A percentile compares a stretch with the other conserved stretches of the same genome.
These are phyloP conservation scores for Trichoderma polysporum DNA, from an alignment of 2,329 filamentous ascomycete species.

Conservation along the genomic window DNA sequence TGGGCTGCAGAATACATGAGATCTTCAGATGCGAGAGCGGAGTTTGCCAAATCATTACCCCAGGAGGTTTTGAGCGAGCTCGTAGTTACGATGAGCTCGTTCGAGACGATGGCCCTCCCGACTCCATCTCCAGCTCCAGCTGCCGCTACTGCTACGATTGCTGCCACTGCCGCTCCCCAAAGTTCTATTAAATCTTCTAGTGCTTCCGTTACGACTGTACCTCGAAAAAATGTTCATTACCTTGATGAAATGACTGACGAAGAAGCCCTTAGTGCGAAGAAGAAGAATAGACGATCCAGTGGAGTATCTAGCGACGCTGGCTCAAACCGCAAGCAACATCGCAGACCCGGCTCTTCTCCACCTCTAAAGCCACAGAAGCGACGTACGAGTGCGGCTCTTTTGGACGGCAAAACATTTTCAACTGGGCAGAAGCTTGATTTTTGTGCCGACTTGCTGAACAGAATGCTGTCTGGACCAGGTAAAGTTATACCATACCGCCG, in stretches of 20 bases:
- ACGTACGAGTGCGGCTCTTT: slow-evolving; percentile 33
- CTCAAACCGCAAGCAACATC: slow-evolving; percentile 18
- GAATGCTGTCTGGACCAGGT: slow-evolving; percentile 64
- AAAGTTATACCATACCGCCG: slow-evolving; percentile 22
- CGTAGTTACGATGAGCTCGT: slow-evolving; percentile 60
- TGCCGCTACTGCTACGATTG: background rate
- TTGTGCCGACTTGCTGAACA: slow-evolving; percentile 55
- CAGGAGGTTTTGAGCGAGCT: slow-evolving; percentile 63
- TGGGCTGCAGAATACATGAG: slow-evolving; percentile 66
- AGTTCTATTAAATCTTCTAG: background rate
- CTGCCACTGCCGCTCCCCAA: background rate
- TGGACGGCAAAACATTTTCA: slow-evolving; percentile 36
- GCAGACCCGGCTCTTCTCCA: slow-evolving; percentile 32
- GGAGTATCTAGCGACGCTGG: slow-evolving; percentile 15
- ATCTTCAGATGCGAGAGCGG: slow-evolving; percentile 53
- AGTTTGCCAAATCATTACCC: slow-evolving; percentile 61
- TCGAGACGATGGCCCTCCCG: slow-evolving; percentile 35
- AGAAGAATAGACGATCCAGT: slow-evolving; percentile 45
- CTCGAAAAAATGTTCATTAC: slow-evolving; percentile 51
- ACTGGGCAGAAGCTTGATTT: slow-evolving; percentile 53
- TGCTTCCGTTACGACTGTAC: slow-evolving; percentile 13
- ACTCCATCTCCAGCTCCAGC: background rate
- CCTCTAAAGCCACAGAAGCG: slow-evolving; percentile 39
- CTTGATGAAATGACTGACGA: slow-evolving; percentile 46
- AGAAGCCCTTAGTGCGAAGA: slow-evolving; percentile 38